Evolutionary conservation across 1,284 basidiomycete species (phyloP).

Genomic region (Ustilago curta): DNA sequence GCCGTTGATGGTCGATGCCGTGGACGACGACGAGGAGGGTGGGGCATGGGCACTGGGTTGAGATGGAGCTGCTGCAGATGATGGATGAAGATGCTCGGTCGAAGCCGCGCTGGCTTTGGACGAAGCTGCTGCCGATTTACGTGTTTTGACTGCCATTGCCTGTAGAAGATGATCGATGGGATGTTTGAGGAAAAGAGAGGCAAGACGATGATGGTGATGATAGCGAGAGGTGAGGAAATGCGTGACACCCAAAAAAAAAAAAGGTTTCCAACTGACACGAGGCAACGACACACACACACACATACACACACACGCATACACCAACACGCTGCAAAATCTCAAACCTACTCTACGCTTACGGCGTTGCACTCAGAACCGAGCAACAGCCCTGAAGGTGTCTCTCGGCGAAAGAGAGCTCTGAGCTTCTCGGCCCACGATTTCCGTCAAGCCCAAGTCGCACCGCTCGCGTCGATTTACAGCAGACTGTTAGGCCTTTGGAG

Average conservation of each 20-base stretch:
- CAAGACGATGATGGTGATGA: neutral
- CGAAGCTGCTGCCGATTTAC: constrained; percentile 13
- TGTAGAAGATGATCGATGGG: neutral
- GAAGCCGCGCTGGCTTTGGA: constrained; percentile 8
- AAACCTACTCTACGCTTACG: too few species aligned
- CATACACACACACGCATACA: too few species aligned
- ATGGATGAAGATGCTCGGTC: constrained; percentile 20
- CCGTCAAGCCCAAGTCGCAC: constrained; percentile 1
- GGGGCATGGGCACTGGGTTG: constrained; percentile 2
- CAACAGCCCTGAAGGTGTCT: neutral
- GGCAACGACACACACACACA: neutral
- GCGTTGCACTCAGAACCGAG: too few species aligned
- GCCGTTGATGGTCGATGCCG: constrained; percentile 12
- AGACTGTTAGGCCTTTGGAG: neutral
- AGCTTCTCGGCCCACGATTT: neutral
- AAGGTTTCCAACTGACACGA: neutral
- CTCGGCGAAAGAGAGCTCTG: neutral
- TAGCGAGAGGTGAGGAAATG: neutral
- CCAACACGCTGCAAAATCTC: too few species aligned
- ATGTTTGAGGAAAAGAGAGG: neutral
- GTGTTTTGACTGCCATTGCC: constrained; percentile 30
- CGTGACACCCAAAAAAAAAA: too few species aligned
- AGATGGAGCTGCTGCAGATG: constrained; percentile 16
- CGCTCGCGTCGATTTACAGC: neutral
- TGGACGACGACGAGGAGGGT: constrained; percentile 20